These are phyloP conservation scores for Mycogone perniciosa DNA, from an alignment of 2,329 filamentous ascomycete species.

Conservation along the genomic window DNA sequence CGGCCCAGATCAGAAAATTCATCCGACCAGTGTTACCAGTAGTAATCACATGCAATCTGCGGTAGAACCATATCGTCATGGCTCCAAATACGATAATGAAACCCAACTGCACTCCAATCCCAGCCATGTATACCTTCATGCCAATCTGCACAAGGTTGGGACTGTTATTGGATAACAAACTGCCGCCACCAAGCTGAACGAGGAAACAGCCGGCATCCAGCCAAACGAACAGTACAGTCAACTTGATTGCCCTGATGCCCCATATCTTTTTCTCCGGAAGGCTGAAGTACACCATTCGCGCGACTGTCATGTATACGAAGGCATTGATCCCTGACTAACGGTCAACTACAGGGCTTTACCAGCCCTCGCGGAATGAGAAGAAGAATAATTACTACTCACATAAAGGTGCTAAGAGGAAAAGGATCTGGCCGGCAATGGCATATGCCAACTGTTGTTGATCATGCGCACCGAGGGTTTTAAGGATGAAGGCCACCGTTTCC, in stretches of 20 bases:
- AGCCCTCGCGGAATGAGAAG: not conserved
- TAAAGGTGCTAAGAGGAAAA: slow-evolving; percentile 37
- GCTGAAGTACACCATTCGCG: slow-evolving; percentile 33
- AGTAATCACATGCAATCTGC: slow-evolving; percentile 19
- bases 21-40: slow-evolving; percentile 23
- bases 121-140: slow-evolving; percentile 34
- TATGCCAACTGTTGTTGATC: slow-evolving; percentile 32
- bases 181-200: slow-evolving; percentile 36
- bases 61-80: slow-evolving; percentile 32
- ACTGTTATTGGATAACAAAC: slow-evolving; percentile 27
- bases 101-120: slow-evolving; percentile 31
- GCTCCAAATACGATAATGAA: slow-evolving; percentile 32
- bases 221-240: slow-evolving; percentile 42
- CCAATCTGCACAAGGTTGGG: slow-evolving; percentile 26
- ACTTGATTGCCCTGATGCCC: slow-evolving; percentile 28
- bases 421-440: slow-evolving; percentile 25
- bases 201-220: slow-evolving; percentile 43
- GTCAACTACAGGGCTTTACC: not conserved
- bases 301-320: slow-evolving; percentile 39
- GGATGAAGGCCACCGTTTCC: slow-evolving; percentile 33
- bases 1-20: slow-evolving; percentile 27
- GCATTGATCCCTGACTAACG: slow-evolving; percentile 33
- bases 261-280: slow-evolving; percentile 32
- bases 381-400: slow-evolving; percentile 21
- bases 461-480: slow-evolving; percentile 29